Evolutionary conservation across 2,329 filamentous ascomycete genomes (phyloP).

Genomic region (Penicillium brasilianum): DNA sequence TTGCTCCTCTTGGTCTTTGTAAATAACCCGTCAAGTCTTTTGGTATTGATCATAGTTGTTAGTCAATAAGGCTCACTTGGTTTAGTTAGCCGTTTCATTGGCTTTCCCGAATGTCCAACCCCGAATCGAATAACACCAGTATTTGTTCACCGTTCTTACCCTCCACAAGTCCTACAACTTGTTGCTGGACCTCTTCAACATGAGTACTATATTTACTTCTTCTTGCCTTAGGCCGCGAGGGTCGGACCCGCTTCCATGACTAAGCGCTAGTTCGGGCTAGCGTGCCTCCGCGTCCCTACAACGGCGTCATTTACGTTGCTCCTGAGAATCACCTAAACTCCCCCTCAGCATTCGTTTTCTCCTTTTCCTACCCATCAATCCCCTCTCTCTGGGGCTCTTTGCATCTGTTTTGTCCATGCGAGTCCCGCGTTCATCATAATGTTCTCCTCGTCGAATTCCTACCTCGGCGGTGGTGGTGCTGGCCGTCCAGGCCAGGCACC

Average conservation of each 20-base stretch:
- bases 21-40: background rate
- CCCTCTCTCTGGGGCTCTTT: slow-evolving; percentile 21
- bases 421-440: slow-evolving; percentile 57
- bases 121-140: background rate
- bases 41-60: background rate
- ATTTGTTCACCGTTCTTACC: background rate
- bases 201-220: slow-evolving; percentile 1
- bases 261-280: slow-evolving; percentile 32
- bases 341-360: slow-evolving; percentile 33
- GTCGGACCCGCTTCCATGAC: slow-evolving; percentile 17
- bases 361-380: slow-evolving; percentile 32
- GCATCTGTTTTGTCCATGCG: slow-evolving; percentile 35
- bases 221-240: background rate
- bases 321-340: slow-evolving; percentile 31
- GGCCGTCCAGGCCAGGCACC: slow-evolving; percentile 70
- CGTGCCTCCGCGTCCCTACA: slow-evolving; percentile 37
- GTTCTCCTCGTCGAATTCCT: slow-evolving; percentile 90
- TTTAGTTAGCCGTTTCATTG: background rate
- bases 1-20: background rate
- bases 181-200: background rate
- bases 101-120: background rate
- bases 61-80: background rate
- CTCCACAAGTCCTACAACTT: background rate
- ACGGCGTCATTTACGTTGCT: slow-evolving; percentile 38
- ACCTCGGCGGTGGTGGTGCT: slow-evolving; percentile 77